Evolutionary conservation across 1,284 basidiomycete genomes (phyloP), one percentile per base, ranked within the genome.

Genomic region (Tremellales sp.): DNA sequence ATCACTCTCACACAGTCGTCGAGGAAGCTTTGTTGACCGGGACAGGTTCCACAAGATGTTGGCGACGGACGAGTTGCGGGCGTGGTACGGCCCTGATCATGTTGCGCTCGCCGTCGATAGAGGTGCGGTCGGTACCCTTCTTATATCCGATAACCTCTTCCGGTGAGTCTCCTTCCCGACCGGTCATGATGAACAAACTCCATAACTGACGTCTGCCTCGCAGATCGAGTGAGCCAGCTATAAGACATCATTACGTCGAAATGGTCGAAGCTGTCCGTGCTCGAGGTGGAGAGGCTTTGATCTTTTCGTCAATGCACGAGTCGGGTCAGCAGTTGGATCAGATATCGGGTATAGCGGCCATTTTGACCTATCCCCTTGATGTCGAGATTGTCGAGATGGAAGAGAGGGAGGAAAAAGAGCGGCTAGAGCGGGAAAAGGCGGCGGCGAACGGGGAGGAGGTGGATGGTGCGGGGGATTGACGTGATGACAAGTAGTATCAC

Each of bases 301-400:
- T 97, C 58, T 98, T 98, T 73, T 96, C 91, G 6, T 94, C 89
- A 63, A 97, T 98, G 94, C 96, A 99, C 71, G 94, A 98, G 73
- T 90, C 88, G 23, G 96, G 96, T 22, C 89, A 94, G 78, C 92
- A 98, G 73, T 78, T 99, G 24, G 97, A 97, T 71, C 86, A 93
- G 57, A 72, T 98, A 42, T 93, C 92, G 4, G 96, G 96, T 1
- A 85, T 98, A 35, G 94, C 94, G 10, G 94, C 96, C 2, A 90
- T 98, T 49, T 75, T 99, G 49, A 97, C 90, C 1, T 99, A 92
- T 72, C 96, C 96, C 1, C 77, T 99, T 23, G 96, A 99, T 66
- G 78, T 98, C 17, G 96, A 98, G 72, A 82, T 92, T 2, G 89
- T 92, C 1, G 92, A 96, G 73, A 85, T 84, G 52, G 90, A 93